Evolutionary conservation across 2,329 filamentous ascomycete species (phyloP).

Genomic region (Phoma sp.): DNA sequence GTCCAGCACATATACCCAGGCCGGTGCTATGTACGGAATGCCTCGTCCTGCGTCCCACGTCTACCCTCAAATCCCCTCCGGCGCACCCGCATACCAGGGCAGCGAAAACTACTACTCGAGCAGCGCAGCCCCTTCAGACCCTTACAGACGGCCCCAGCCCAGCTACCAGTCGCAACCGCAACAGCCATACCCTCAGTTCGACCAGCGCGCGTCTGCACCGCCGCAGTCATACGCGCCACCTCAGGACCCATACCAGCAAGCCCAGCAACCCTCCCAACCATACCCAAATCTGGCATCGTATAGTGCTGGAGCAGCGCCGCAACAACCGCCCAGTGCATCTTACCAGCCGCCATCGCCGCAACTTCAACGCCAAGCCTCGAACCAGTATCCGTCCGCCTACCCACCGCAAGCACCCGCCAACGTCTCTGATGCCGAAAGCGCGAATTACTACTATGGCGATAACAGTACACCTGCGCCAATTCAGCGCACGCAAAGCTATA

Average conservation of each 20-base stretch:
- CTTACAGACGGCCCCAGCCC: constrained; percentile 59
- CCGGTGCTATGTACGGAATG: constrained; percentile 55
- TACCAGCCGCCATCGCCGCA: constrained; percentile 48
- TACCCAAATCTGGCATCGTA: constrained; percentile 42
- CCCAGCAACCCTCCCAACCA: constrained; percentile 44
- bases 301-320: constrained; percentile 25
- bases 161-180: constrained; percentile 56
- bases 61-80: constrained; percentile 70
- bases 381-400: constrained; percentile 45
- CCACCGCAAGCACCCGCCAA: constrained; percentile 43
- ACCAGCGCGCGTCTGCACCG: constrained; percentile 41
- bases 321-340: constrained; percentile 30
- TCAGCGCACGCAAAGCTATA: constrained; percentile 40
- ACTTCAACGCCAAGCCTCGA: constrained; percentile 43
- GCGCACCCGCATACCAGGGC: constrained; percentile 51
- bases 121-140: constrained; percentile 59
- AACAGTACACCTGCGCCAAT: constrained; percentile 29
- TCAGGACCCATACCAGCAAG: constrained; percentile 43
- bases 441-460: constrained; percentile 46
- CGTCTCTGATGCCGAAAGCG: constrained; percentile 42
- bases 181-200: constrained; percentile 48
- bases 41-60: constrained; percentile 62
- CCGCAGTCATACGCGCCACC: constrained; percentile 36
- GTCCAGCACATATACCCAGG: constrained; percentile 89
- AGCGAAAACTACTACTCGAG: constrained; percentile 85